Evolutionary conservation across 257 asterid genomes (phyloP), one percentile per base, ranked within the genome.

Genomic region (Rehmannia glutinosa): DNA sequence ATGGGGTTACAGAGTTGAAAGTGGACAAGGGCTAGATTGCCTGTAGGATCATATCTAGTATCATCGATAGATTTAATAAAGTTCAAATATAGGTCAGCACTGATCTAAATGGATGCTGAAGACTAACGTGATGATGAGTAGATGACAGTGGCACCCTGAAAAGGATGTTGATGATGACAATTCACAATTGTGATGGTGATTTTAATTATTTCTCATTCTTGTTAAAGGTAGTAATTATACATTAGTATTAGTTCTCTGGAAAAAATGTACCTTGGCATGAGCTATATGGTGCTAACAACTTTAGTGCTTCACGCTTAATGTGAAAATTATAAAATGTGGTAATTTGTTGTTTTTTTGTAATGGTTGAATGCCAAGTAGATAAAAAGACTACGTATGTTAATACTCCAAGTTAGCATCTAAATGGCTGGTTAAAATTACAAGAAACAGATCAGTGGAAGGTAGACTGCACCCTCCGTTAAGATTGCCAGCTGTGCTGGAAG

Each of bases 1-100:
- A 9, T 73, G 62, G 27, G 24, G 27, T 30, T 58, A 39, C 16
- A 62, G 35, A 59, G 32, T 66, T 46, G 27, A 35, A 55, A 42
- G 27, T 67, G 25, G 39, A 36, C 20, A 33, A 19, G 65, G 55
- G 8, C 64, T 15, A 19, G 77, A 33, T 35, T 39, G 54, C 60
- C 41, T 61, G 24, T 54, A 24, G 53, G 75, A 49, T 50, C 65
- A 28, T 57, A 42, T 51, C 42, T 46, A 35, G 20, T 63, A 21
- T 35, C 5, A n/a, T 11, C 5, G 32, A 33, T 41, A 12, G 42
- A 35, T 38, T 43, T 32, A 50, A 30, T 12, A 15, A 3, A 39
- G 49, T 51, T 67, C 57, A 30, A 25, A 20, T 63, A 38, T 54
- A 25, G 60, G 57, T 46, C 8, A 64, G 2, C 38, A 43, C 16